Evolutionary conservation across 176 grass and related monocot genomes (phyloP).

Genomic region (Hsuehochloa calcarea): DNA sequence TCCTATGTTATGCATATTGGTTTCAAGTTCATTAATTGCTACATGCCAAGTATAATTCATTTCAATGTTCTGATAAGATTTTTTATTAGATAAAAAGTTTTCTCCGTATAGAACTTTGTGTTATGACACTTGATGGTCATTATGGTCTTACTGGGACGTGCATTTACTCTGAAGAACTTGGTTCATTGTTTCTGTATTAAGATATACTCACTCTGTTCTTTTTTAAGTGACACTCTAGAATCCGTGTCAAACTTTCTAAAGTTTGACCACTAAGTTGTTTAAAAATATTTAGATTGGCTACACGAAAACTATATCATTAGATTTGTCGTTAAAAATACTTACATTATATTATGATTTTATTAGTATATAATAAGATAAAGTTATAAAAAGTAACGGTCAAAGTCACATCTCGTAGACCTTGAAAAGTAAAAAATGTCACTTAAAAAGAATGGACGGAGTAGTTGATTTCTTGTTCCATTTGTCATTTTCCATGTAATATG

Average conservation of each 20-base stretch:
- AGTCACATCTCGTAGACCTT: too few relatives aligned
- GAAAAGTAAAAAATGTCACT: too few relatives aligned
- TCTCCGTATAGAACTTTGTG: slow-evolving; percentile 8
- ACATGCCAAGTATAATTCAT: not conserved
- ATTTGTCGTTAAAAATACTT: too few relatives aligned
- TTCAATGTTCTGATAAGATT: not conserved
- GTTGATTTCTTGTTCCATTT: slow-evolving; percentile 11
- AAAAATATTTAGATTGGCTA: too few relatives aligned
- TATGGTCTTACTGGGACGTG: not conserved
- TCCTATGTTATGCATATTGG: not conserved
- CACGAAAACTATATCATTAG: too few relatives aligned
- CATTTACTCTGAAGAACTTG: not conserved
- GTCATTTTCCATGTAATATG: not conserved
- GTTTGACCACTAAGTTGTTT: too few relatives aligned
- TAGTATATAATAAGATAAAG: too few relatives aligned
- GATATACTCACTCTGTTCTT: not conserved
- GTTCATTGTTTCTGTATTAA: slow-evolving; percentile 1
- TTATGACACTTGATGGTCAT: not conserved
- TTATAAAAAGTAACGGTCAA: too few relatives aligned
- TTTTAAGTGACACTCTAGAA: too few relatives aligned
- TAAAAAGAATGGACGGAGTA: not conserved
- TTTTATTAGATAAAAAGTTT: not conserved
- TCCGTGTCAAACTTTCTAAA: too few relatives aligned
- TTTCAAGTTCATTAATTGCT: slow-evolving; percentile 1
- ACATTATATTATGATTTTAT: too few relatives aligned